Evolutionary conservation across 208 protist genomes (phyloP).

Genomic region (Trypanosoma brucei): DNA sequence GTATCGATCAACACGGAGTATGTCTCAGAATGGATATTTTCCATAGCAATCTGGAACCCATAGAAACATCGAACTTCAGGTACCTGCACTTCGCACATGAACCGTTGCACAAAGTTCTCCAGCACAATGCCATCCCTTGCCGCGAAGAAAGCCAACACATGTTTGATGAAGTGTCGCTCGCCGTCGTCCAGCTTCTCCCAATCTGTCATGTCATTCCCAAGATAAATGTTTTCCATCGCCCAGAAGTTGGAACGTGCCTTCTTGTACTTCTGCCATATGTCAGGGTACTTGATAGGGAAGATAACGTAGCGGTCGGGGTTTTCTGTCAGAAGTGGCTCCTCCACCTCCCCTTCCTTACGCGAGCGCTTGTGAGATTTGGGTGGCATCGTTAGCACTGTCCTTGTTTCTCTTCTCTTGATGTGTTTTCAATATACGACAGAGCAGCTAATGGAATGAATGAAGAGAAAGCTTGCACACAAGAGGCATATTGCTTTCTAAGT

Average conservation of each 20-base stretch:
- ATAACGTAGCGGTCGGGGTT: slow-evolving; percentile 97
- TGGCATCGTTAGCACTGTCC: too few relatives aligned
- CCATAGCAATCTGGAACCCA: slow-evolving; percentile 99
- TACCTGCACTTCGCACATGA: slow-evolving; percentile 97
- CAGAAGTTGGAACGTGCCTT: slow-evolving; percentile 96
- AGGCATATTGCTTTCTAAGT: too few relatives aligned
- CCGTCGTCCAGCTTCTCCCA: slow-evolving; percentile 94
- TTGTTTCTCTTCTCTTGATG: too few relatives aligned
- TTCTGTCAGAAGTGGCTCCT: slow-evolving; percentile 94
- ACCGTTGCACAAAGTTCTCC: slow-evolving; percentile 96
- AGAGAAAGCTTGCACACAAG: too few relatives aligned
- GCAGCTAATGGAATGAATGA: too few relatives aligned
- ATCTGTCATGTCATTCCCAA: slow-evolving; percentile 91
- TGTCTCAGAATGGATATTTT: slow-evolving; percentile 98
- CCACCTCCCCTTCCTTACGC: background rate
- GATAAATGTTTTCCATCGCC: slow-evolving; percentile 98
- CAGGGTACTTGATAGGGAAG: slow-evolving; percentile 96
- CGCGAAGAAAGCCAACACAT: slow-evolving; percentile 99
- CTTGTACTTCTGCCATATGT: slow-evolving; percentile 99
- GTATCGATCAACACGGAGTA: slow-evolving; percentile 94
- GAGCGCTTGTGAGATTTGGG: background rate
- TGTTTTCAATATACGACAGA: too few relatives aligned
- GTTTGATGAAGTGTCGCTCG: slow-evolving; percentile 98
- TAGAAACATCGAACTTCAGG: slow-evolving; percentile 98
- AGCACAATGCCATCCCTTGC: slow-evolving; percentile 98